Conservation (phyloP, 2,329 filamentous ascomycete genomes). For the Nakataea oryzae region DNA sequence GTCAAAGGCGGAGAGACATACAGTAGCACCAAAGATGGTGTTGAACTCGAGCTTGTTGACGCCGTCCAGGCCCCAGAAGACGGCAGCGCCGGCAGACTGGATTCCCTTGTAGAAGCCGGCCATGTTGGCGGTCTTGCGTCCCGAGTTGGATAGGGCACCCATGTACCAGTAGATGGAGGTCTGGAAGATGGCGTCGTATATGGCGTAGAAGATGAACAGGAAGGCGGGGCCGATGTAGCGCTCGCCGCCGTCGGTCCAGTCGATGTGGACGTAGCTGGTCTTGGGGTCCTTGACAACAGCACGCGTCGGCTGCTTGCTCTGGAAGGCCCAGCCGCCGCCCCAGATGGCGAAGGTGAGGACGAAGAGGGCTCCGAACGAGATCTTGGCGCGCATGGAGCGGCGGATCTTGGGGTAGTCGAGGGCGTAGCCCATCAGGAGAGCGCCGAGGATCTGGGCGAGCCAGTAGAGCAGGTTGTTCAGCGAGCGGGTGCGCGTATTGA, state of each 20-base stretch:
- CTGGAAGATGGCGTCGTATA: constrained; percentile 86
- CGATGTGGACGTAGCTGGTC: constrained; percentile 22
- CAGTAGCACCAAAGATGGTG: constrained; percentile 55
- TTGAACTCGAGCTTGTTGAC: constrained; percentile 48
- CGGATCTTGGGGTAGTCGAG: constrained; percentile 52
- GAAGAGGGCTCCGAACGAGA: constrained; percentile 50
- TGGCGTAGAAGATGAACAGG: constrained; percentile 81
- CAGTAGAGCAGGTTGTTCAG: constrained; percentile 76
- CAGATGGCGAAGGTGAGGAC: constrained; percentile 66
- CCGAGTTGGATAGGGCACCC: constrained; percentile 86
- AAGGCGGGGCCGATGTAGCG: constrained; percentile 40
- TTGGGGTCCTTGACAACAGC: constrained; percentile 16
- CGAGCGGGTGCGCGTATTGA: constrained; percentile 62
- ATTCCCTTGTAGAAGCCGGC: constrained; percentile 50
- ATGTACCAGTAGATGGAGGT: constrained; percentile 92
- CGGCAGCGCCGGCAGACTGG: constrained; percentile 75
- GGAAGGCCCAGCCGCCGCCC: constrained; percentile 75
- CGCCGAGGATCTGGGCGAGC: constrained; percentile 66
- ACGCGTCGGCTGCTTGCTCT: constrained; percentile 48
- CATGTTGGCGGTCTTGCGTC: constrained; percentile 84
- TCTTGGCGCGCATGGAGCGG: constrained; percentile 58
- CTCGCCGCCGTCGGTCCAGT: constrained; percentile 46
- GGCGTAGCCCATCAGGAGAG: constrained; percentile 59
- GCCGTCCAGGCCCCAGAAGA: constrained; percentile 63
- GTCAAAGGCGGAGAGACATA: constrained; percentile 14